Evolutionary conservation across 768 basidiomycete species (phyloP).

Genomic region (Pleurotus salmoneostramineus): DNA sequence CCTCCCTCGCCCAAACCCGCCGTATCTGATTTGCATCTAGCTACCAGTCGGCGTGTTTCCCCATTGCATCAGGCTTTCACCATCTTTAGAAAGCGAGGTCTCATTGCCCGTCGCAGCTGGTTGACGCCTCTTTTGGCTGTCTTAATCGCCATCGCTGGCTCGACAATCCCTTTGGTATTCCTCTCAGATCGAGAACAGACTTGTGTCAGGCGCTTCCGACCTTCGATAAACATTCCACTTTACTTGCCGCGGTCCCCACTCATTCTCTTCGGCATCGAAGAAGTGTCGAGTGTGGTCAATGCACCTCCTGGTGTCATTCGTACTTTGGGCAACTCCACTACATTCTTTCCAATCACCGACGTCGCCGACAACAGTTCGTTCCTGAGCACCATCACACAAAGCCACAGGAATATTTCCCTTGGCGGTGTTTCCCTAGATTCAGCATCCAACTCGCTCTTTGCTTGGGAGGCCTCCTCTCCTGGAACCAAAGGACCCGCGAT

Average conservation of each 20-base stretch:
- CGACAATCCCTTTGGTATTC: constrained; percentile 67
- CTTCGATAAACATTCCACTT: constrained; percentile 38
- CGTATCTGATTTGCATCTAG: constrained; percentile 31
- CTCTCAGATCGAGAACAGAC: constrained; percentile 45
- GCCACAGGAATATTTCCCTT: constrained; percentile 51
- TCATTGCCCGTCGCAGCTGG: constrained; percentile 68
- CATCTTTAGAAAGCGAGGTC: constrained; percentile 66
- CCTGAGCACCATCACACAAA: constrained; percentile 42
- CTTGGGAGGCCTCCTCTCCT: constrained; percentile 68
- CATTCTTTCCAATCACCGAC: constrained; percentile 30
- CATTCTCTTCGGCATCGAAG: constrained; percentile 21
- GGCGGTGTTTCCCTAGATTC: constrained; percentile 68
- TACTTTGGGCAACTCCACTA: constrained; percentile 39
- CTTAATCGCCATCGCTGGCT: constrained; percentile 53
- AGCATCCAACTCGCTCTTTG: constrained; percentile 47
- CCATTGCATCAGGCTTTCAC: constrained; percentile 65
- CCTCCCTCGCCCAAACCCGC: constrained; percentile 16
- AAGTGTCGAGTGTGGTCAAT: constrained; percentile 32
- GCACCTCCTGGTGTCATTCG: constrained; percentile 52
- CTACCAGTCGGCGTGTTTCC: constrained; percentile 49
- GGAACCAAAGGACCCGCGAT: constrained; percentile 54
- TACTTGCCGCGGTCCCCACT: constrained; percentile 50
- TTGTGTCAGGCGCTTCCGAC: constrained; percentile 39
- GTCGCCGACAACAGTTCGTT: constrained; percentile 61
- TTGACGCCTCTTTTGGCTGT: constrained; percentile 55